Percentiles rank a stretch among this genome's conserved stretches.
These are phyloP conservation scores for Xylaria sp. DNA, from an alignment of 2,329 filamentous ascomycete species.

Conservation along the genomic window DNA sequence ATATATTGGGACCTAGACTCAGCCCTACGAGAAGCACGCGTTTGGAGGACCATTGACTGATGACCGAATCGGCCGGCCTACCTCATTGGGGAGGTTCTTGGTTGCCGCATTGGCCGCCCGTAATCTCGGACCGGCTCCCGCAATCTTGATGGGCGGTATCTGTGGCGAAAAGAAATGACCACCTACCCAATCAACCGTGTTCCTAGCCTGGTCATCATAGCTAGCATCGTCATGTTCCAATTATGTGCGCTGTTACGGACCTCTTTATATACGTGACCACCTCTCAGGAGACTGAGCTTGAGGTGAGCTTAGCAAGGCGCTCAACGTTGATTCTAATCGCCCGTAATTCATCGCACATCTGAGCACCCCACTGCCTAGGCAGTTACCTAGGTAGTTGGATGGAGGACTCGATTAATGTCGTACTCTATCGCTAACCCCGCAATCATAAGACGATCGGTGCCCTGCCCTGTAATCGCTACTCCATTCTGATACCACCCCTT, in stretches of 20 bases:
- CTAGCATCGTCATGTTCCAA: not conserved
- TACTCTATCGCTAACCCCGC: conserved; percentile 11
- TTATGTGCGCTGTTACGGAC: not conserved
- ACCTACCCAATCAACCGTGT: not conserved
- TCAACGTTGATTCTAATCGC: too few species aligned
- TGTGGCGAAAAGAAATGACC: too few species aligned
- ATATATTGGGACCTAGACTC: conserved; percentile 27
- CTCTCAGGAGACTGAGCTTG: too few species aligned
- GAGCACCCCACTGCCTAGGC: not conserved
- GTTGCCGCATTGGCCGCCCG: not conserved
- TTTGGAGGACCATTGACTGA: conserved; percentile 17
- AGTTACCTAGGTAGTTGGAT: too few species aligned
- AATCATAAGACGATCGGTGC: not conserved
- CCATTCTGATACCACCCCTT: too few species aligned
- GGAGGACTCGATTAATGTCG: not conserved
- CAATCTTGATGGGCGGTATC: too few species aligned
- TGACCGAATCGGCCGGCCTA: not conserved
- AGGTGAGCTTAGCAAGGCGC: too few species aligned
- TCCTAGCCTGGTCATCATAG: not conserved
- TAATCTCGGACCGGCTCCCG: not conserved
- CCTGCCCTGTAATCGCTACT: not conserved
- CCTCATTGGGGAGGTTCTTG: not conserved
- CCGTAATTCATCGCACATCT: too few species aligned
- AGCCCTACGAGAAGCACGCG: conserved; percentile 26
- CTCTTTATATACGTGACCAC: too few species aligned